Evolutionary conservation across 257 asterid genomes (phyloP).

Genomic region (Nicotiana benthamiana): DNA sequence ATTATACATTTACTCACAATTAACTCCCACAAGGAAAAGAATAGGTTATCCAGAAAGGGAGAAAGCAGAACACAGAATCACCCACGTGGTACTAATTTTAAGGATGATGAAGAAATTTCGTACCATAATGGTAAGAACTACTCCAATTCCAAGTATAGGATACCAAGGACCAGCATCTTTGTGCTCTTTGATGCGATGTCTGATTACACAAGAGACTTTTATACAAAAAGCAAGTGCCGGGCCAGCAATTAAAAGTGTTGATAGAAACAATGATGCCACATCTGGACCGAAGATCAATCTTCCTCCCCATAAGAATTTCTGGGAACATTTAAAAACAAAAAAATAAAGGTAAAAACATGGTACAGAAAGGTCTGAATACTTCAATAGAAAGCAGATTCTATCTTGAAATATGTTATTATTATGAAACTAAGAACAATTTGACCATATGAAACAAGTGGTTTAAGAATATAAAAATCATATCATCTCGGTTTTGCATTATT

Average conservation of each 20-base stretch:
- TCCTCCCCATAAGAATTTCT: conserved; percentile 87
- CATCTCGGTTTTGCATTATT: neutral
- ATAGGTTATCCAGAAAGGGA: neutral
- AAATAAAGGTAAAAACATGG: neutral
- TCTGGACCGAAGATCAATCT: conserved; percentile 93
- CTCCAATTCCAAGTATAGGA: conserved; percentile 45
- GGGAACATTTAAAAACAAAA: conserved; percentile 23
- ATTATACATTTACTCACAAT: neutral
- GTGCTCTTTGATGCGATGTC: conserved; percentile 23
- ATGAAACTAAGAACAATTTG: neutral
- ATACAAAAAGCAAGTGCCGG: conserved; percentile 65
- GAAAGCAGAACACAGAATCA: neutral
- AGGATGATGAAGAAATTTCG: conserved; percentile 8
- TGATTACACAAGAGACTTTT: conserved; percentile 33
- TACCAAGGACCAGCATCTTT: conserved; percentile 49
- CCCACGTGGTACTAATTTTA: neutral
- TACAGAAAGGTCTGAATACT: neutral
- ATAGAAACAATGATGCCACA: conserved; percentile 55
- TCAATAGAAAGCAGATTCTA: no score
- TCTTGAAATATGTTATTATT: neutral
- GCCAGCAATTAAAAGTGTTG: conserved; percentile 46
- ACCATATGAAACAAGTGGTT: neutral
- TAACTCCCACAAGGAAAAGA: neutral
- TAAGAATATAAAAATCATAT: neutral
- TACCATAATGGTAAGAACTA: conserved; percentile 62